These are phyloP conservation scores for Wickerhamiella infanticola DNA, from an alignment of 1,139 yeast species.

Conservation along the genomic window DNA sequence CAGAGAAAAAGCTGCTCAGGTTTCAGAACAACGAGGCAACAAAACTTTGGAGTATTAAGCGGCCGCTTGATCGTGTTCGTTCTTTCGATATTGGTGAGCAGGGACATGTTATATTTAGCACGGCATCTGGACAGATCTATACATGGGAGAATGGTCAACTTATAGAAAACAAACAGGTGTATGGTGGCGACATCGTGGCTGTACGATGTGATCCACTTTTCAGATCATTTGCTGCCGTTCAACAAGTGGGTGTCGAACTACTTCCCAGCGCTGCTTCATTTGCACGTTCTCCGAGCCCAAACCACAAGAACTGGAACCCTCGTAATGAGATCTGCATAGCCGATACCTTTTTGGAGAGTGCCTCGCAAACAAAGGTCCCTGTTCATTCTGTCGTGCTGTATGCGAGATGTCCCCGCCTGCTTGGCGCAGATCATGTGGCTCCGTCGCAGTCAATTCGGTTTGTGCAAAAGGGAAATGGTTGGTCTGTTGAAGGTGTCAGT, in stretches of 20 bases:
- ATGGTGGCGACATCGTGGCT: slow-evolving; percentile 1
- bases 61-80: slow-evolving; percentile 7
- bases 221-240: slow-evolving; percentile 8
- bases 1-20: slow-evolving; percentile 6
- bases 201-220: slow-evolving; percentile 8
- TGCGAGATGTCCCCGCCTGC: slow-evolving; percentile 12
- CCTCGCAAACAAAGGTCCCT: background rate
- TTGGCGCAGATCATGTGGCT: slow-evolving; percentile 4
- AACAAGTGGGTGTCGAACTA: slow-evolving; percentile 1
- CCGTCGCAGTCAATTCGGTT: slow-evolving; percentile 10
- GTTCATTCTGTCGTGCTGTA: slow-evolving; percentile 9
- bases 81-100: slow-evolving; percentile 11
- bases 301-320: background rate
- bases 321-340: background rate
- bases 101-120: slow-evolving; percentile 12
- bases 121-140: slow-evolving; percentile 9
- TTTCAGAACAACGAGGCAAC: background rate
- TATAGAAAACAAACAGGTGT: slow-evolving; percentile 1
- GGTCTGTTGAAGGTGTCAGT: slow-evolving; percentile 4
- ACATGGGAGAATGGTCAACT: slow-evolving; percentile 4
- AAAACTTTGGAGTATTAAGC: slow-evolving; percentile 10
- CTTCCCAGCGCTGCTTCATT: background rate
- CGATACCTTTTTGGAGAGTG: background rate
- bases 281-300: background rate
- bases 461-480: background rate